These are phyloP conservation scores for Fusarium papillatum DNA, from an alignment of 2,329 filamentous ascomycete genomes.

Conservation along the genomic window DNA sequence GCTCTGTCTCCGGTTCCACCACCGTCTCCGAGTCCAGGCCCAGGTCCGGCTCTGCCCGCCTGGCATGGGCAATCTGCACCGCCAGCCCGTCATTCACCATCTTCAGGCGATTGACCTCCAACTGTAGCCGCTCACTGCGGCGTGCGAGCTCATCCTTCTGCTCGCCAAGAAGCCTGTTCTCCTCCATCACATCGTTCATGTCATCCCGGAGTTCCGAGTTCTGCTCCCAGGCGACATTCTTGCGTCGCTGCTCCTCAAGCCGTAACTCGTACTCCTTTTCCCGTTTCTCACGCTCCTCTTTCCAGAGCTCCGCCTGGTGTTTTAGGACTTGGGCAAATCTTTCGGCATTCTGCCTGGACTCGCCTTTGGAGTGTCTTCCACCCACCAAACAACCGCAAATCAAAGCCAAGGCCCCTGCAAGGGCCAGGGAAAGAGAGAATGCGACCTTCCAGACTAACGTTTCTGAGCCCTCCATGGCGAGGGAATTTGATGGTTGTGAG, in stretches of 20 bases:
- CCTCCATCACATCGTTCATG: background rate
- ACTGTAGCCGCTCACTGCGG: background rate
- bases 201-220: background rate
- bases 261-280: background rate
- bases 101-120: background rate
- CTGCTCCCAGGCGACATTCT: background rate
- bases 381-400: background rate
- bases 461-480: background rate
- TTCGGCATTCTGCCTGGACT: background rate
- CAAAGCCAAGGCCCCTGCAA: background rate
- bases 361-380: background rate
- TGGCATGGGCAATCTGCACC: background rate
- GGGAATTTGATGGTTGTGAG: background rate
- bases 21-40: background rate
- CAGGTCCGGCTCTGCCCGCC: background rate
- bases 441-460: background rate
- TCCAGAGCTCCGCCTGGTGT: background rate
- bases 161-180: background rate
- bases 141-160: background rate
- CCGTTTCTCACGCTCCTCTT: background rate
- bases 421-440: background rate
- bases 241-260: background rate
- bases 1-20: background rate
- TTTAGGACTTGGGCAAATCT: background rate
- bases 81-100: background rate